Conservation (phyloP, 192 early-diverging fungal genomes). For the Backusella luteola region DNA sequence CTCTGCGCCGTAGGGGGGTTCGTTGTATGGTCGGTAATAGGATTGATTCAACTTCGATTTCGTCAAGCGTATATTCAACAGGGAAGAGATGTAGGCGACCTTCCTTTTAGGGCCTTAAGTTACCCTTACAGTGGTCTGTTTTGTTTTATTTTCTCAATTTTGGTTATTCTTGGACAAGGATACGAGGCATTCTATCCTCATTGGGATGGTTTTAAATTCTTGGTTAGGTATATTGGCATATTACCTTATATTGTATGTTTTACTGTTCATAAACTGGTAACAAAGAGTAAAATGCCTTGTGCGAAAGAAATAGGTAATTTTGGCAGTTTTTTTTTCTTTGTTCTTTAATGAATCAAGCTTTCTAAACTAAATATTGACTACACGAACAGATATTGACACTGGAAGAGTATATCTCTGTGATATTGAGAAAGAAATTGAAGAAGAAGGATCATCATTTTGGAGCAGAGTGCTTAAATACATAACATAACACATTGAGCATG, state of each 20-base stretch:
- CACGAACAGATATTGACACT: constrained; percentile 22
- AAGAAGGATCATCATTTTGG: not conserved
- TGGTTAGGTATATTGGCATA: constrained; percentile 60
- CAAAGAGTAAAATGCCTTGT: constrained; percentile 47
- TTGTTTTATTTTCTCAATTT: constrained; percentile 51
- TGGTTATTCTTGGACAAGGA: constrained; percentile 65
- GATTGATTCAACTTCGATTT: constrained; percentile 75
- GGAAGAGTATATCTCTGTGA: constrained; percentile 14
- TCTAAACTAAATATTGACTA: not conserved
- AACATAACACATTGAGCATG: not conserved
- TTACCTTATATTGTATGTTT: constrained; percentile 57
- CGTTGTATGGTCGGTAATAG: constrained; percentile 78
- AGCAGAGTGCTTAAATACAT: not conserved
- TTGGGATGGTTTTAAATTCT: constrained; percentile 51
- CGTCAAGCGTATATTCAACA: constrained; percentile 72
- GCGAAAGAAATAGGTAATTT: constrained; percentile 52
- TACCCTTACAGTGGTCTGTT: constrained; percentile 69
- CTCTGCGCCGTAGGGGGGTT: constrained; percentile 72
- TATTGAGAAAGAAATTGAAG: constrained; percentile 10
- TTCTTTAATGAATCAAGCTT: not conserved
- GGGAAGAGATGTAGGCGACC: constrained; percentile 50
- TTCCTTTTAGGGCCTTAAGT: constrained; percentile 68
- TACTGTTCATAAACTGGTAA: constrained; percentile 56
- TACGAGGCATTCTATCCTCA: constrained; percentile 49
- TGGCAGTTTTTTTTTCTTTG: too few relatives aligned